Evolutionary conservation across 371 early-diverging fungal genomes (phyloP).

Genomic region (Mucor irregularis): DNA sequence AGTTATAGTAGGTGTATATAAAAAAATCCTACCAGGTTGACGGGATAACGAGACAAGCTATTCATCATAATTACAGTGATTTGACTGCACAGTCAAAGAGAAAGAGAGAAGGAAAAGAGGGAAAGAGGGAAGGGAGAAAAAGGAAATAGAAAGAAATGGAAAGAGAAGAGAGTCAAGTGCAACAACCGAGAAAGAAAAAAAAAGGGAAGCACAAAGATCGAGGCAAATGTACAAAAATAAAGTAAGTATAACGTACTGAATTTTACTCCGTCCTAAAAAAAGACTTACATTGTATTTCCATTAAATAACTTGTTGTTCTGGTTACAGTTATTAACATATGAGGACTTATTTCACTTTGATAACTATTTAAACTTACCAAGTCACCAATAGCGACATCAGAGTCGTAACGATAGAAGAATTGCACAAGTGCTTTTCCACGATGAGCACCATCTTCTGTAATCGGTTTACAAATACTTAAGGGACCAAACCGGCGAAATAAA

Average conservation of each 20-base stretch:
- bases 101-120: not conserved
- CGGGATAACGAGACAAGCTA: not conserved
- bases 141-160: not conserved
- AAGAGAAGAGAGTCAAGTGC: not conserved
- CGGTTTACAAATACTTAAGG: conserved; percentile 33
- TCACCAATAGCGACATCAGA: conserved; percentile 25
- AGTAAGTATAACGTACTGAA: not conserved
- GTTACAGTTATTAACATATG: not conserved
- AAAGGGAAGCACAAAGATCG: not conserved
- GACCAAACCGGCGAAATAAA: conserved; percentile 43
- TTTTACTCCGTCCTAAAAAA: not conserved
- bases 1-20: not conserved
- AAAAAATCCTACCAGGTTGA: not conserved
- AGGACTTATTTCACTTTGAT: not conserved
- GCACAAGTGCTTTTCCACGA: conserved; percentile 31
- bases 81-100: conserved; percentile 8
- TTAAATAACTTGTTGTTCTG: conserved; percentile 21
- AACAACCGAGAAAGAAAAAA: not conserved
- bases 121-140: too few relatives aligned
- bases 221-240: not conserved
- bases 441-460: conserved; percentile 22
- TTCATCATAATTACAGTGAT: conserved; percentile 5
- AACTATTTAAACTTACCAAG: conserved; percentile 26
- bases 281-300: conserved; percentile 21
- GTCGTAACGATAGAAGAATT: conserved; percentile 35